Conservation (phyloP, 2,329 filamentous ascomycete species). For the Coniochaeta sp. region DNA sequence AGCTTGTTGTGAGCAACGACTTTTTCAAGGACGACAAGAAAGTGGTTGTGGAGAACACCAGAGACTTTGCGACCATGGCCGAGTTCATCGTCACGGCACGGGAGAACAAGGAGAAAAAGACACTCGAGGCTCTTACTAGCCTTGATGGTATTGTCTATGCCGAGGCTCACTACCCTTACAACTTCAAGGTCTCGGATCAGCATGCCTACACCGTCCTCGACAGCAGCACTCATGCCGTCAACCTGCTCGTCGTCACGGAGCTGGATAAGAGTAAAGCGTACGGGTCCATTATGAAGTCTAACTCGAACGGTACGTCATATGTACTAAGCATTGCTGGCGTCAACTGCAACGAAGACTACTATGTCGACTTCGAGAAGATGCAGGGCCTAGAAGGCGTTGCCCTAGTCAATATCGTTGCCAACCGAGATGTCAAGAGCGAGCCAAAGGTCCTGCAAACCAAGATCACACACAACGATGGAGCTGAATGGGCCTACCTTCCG, state of each 20-base stretch:
- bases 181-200: slow-evolving; percentile 71
- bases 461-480: slow-evolving; percentile 95
- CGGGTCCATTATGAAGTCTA: slow-evolving; percentile 92
- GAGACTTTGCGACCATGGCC: slow-evolving; percentile 87
- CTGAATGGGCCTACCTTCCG: slow-evolving; percentile 70
- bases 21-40: slow-evolving; percentile 61
- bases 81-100: slow-evolving; percentile 92
- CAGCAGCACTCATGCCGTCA: slow-evolving; percentile 89
- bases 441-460: slow-evolving; percentile 78
- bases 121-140: slow-evolving; percentile 71
- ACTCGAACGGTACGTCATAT: slow-evolving; percentile 95
- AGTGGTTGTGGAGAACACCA: slow-evolving; percentile 61
- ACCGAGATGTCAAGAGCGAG: slow-evolving; percentile 56
- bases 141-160: slow-evolving; percentile 80
- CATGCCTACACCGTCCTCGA: slow-evolving; percentile 88
- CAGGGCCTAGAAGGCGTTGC: slow-evolving; percentile 84
- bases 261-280: slow-evolving; percentile 57
- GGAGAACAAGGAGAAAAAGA: slow-evolving; percentile 58
- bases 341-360: slow-evolving; percentile 70
- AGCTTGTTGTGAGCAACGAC: slow-evolving; percentile 71
- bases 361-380: slow-evolving; percentile 95
- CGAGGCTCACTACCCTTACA: slow-evolving; percentile 74
- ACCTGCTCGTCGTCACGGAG: slow-evolving; percentile 83
- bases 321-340: slow-evolving; percentile 75
- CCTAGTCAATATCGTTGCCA: slow-evolving; percentile 78